A percentile compares a stretch with the other conserved stretches of the same genome.
Evolutionary conservation across 164 flowering plant species (phyloP).

Genomic region (Warburgia ugandensis): DNA sequence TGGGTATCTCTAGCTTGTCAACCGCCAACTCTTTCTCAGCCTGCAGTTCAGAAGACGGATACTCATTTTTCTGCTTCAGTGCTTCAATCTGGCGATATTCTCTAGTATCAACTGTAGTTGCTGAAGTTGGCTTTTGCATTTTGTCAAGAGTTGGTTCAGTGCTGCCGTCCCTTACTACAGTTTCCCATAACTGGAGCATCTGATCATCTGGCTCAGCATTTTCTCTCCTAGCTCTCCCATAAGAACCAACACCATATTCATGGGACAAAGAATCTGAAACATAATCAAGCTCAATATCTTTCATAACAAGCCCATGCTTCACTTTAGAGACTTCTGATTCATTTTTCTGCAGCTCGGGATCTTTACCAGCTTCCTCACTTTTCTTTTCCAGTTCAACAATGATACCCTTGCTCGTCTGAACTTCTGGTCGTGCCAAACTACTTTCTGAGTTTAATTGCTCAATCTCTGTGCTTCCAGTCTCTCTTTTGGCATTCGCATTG

Average conservation of each 20-base stretch:
- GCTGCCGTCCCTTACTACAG: conserved; percentile 31
- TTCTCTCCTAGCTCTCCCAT: conserved; percentile 17
- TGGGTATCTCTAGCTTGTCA: conserved; percentile 62
- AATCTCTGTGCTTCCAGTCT: conserved; percentile 23
- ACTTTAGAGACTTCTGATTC: conserved; percentile 23
- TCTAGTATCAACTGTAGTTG: conserved; percentile 8
- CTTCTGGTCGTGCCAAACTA: no score
- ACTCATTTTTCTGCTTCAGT: conserved; percentile 19
- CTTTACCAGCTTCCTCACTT: no score
- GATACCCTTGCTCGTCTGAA: no score
- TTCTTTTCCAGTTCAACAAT: no score
- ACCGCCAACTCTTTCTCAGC: conserved; percentile 59
- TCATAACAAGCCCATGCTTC: conserved; percentile 35
- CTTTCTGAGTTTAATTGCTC: conserved; percentile 26
- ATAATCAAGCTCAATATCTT: conserved; percentile 82
- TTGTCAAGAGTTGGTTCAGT: conserved; percentile 6
- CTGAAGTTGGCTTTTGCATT: conserved; percentile 15
- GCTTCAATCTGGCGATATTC: conserved; percentile 14
- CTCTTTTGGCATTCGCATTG: conserved; percentile 19
- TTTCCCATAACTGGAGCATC: conserved; percentile 71
- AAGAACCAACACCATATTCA: conserved; percentile 10
- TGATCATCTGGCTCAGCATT: conserved; percentile 35
- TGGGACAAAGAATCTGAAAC: conserved; percentile 37
- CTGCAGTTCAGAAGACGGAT: conserved; percentile 29
- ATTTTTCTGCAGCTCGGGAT: no score